Conservation (phyloP, 306 rosid genomes). For the Mimosa pudica region DNA sequence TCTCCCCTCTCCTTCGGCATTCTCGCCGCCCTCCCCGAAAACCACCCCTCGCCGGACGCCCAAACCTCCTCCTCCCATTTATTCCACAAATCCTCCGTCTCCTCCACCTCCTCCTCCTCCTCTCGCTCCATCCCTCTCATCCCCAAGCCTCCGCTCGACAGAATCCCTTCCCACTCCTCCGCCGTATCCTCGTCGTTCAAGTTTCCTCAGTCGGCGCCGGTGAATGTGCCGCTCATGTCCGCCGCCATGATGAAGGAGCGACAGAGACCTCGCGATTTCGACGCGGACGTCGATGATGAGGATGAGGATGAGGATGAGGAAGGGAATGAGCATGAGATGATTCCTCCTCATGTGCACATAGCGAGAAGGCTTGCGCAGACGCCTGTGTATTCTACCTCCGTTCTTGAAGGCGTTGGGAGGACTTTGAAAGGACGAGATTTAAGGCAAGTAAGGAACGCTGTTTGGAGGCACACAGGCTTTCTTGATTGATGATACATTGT, state of each 20-base stretch:
- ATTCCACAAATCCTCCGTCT: conserved; percentile 56
- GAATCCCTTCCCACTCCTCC: conserved; percentile 35
- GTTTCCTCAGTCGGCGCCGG: conserved; percentile 75
- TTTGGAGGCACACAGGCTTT: conserved; percentile 69
- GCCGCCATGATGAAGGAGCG: conserved; percentile 32
- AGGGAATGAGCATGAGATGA: conserved; percentile 41
- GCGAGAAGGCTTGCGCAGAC: conserved; percentile 47
- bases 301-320: conserved; percentile 44
- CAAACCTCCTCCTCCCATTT: conserved; percentile 42
- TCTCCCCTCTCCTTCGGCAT: conserved; percentile 77
- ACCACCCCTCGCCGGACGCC: conserved; percentile 42
- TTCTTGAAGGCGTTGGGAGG: conserved; percentile 85
- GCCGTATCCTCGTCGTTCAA: conserved; percentile 36
- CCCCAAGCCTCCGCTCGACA: conserved; percentile 62
- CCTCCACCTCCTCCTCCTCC: conserved; percentile 53
- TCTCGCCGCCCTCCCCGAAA: conserved; percentile 80
- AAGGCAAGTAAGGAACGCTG: conserved; percentile 64
- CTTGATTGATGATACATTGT: conserved; percentile 47
- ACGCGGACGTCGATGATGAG: conserved; percentile 37
- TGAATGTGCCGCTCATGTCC: conserved; percentile 63
- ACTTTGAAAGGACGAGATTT: conserved; percentile 67
- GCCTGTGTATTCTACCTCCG: conserved; percentile 52
- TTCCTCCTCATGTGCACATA: conserved; percentile 83
- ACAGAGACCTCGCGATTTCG: conserved; percentile 40
- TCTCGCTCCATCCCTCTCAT: conserved; percentile 57